Conservation (phyloP, 2,329 filamentous ascomycete genomes). For the Fusarium poae region DNA sequence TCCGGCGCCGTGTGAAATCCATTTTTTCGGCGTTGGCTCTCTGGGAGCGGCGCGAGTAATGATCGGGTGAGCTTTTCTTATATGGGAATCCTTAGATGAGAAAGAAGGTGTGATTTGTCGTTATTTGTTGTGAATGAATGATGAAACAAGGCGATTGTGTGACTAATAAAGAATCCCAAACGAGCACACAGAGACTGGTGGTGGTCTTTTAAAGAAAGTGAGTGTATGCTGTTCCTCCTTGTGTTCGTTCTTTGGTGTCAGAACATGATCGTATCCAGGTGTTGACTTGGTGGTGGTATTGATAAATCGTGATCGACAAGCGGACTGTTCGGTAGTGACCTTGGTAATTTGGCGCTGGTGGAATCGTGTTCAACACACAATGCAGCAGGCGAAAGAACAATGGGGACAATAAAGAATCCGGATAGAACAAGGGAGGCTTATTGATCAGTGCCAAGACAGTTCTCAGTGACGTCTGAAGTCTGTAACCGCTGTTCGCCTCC, state of each 20-base stretch:
- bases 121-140: constrained; percentile 23
- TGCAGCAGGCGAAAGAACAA: constrained; percentile 15
- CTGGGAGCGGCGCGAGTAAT: constrained; percentile 23
- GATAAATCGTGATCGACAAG: constrained; percentile 36
- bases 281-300: constrained; percentile 25
- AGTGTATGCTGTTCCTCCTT: constrained; percentile 41
- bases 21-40: constrained; percentile 48
- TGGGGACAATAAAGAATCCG: constrained; percentile 28
- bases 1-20: constrained; percentile 51
- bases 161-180: constrained; percentile 24
- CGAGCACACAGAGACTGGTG: constrained; percentile 25
- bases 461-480: constrained; percentile 20
- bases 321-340: constrained; percentile 28
- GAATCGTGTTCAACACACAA: constrained; percentile 43
- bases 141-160: constrained; percentile 15
- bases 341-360: constrained; percentile 18
- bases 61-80: constrained; percentile 29
- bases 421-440: constrained; percentile 28
- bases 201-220: constrained; percentile 39
- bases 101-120: constrained; percentile 22
- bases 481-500: constrained; percentile 31
- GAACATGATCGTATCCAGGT: constrained; percentile 40
- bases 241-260: constrained; percentile 39
- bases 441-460: constrained; percentile 10
- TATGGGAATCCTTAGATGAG: constrained; percentile 16